phyloP scores from a whole-genome alignment of 2,329 filamentous ascomycete species.

The Beauveria brongniartii region DNA sequence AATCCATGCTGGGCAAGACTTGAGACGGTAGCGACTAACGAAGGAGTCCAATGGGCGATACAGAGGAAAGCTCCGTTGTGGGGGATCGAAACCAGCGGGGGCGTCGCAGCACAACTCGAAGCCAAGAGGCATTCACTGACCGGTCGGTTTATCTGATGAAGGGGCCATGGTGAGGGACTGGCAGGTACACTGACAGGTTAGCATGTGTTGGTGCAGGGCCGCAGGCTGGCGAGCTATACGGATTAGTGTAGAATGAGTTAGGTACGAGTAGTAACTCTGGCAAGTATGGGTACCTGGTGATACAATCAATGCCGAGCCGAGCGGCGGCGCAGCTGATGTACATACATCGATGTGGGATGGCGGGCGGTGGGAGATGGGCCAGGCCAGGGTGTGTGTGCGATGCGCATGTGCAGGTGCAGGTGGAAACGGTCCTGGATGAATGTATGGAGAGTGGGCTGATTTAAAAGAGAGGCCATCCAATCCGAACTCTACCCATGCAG shows the following conservation, averaged over 20 bases:
- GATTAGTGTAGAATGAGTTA: background rate
- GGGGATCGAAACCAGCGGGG: conserved; percentile 11
- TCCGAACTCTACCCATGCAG: conserved; percentile 3
- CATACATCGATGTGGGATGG: background rate
- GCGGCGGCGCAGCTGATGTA: background rate
- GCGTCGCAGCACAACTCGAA: background rate
- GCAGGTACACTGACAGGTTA: background rate
- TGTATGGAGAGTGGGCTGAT: conserved; percentile 12
- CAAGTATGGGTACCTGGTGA: too few species aligned
- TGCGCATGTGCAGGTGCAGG: conserved; percentile 7
- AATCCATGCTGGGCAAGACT: conserved; percentile 4
- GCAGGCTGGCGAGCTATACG: background rate
- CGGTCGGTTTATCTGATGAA: background rate
- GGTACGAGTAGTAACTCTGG: too few species aligned
- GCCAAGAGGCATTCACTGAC: background rate
- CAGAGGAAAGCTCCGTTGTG: conserved; percentile 9
- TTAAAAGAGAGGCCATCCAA: conserved; percentile 3
- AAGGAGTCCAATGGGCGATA: conserved; percentile 2
- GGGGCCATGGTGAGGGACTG: background rate
- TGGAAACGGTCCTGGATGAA: background rate
- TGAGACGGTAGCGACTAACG: conserved; percentile 3
- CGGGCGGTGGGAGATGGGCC: conserved; percentile 5
- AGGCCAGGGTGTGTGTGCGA: conserved; percentile 1
- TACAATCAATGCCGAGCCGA: conserved; percentile 7
- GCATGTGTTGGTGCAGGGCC: conserved; percentile 9